These are phyloP conservation scores for Phialemoniopsis sp. DNA, from an alignment of 2,329 filamentous ascomycete species.

Conservation along the genomic window DNA sequence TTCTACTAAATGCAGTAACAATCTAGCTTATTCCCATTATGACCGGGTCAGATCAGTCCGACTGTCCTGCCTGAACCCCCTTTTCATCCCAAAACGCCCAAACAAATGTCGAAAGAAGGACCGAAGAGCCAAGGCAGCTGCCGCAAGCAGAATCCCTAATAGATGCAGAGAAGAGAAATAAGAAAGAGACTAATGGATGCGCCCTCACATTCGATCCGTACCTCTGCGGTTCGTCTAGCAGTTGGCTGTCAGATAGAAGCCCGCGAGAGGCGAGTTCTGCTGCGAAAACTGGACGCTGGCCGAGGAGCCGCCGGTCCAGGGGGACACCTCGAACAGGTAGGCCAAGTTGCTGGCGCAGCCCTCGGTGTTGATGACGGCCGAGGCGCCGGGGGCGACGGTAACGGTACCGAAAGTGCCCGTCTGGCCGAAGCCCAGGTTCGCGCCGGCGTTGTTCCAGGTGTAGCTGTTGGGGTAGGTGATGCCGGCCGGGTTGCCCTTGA, in stretches of 20 bases:
- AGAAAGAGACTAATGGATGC: too few relatives aligned
- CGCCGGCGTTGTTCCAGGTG: conserved; percentile 1
- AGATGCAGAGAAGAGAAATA: too few relatives aligned
- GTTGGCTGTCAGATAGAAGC: conserved; percentile 6
- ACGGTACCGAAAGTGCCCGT: conserved; percentile 6
- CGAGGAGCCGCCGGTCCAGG: conserved; percentile 3
- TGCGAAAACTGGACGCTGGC: conserved; percentile 3
- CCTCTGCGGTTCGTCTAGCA: neutral
- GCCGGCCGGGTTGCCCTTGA: conserved; percentile 2
- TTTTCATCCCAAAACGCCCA: too few relatives aligned
- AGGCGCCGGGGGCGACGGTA: conserved; percentile 1
- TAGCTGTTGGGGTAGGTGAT: conserved; percentile 4
- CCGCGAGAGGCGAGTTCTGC: conserved; percentile 2
- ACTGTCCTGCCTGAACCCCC: too few relatives aligned
- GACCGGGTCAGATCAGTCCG: too few relatives aligned
- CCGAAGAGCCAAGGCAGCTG: too few relatives aligned
- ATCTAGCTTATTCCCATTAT: too few relatives aligned
- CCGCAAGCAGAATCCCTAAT: too few relatives aligned
- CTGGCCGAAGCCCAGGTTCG: conserved; percentile 1
- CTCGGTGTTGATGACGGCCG: conserved; percentile 6
- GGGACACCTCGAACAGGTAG: conserved; percentile 4
- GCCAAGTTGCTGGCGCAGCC: conserved; percentile 4
- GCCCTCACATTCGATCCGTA: too few relatives aligned
- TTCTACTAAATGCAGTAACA: too few relatives aligned
- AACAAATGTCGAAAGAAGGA: too few relatives aligned